phyloP scores from a whole-genome alignment of 306 rosid genomes.

The Alnus glutinosa region DNA sequence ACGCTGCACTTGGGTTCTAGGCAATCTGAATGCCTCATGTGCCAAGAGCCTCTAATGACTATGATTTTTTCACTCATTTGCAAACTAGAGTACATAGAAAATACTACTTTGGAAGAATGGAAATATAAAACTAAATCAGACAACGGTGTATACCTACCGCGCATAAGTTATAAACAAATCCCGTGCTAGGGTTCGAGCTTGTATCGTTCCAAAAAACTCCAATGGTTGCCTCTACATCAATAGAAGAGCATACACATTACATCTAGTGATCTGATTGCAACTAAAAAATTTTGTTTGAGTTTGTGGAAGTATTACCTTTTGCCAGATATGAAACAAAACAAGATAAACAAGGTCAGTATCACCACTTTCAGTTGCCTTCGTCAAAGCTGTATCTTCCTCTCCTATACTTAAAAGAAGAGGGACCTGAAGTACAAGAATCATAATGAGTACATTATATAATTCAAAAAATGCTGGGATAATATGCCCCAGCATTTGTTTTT shows the following conservation, averaged over 20 bases:
- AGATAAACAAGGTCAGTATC: slow-evolving; percentile 98
- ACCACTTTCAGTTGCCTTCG: slow-evolving; percentile 91
- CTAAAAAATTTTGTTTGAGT: neutral
- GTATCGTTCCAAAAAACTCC: slow-evolving; percentile 84
- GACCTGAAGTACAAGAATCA: slow-evolving; percentile 51
- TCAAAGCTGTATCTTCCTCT: slow-evolving; percentile 90
- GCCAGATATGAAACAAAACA: slow-evolving; percentile 93
- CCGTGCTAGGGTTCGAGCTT: slow-evolving; percentile 68
- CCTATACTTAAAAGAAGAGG: slow-evolving; percentile 98
- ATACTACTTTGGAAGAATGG: neutral
- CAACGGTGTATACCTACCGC: slow-evolving; percentile 51
- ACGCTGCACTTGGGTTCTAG: neutral
- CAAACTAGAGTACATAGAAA: slow-evolving; percentile 7
- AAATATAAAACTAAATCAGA: neutral
- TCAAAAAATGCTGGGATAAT: neutral
- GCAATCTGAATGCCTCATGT: neutral
- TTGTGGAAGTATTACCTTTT: slow-evolving; percentile 59
- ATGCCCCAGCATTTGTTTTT: neutral
- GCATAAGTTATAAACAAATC: slow-evolving; percentile 81
- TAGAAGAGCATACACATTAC: slow-evolving; percentile 22
- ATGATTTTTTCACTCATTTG: neutral
- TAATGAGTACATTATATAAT: slow-evolving; percentile 15
- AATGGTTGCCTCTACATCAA: slow-evolving; percentile 75
- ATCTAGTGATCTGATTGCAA: slow-evolving; percentile 12
- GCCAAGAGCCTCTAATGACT: neutral